Conservation (phyloP, 345 rosid genomes). For the Nephelium lappaceum region DNA sequence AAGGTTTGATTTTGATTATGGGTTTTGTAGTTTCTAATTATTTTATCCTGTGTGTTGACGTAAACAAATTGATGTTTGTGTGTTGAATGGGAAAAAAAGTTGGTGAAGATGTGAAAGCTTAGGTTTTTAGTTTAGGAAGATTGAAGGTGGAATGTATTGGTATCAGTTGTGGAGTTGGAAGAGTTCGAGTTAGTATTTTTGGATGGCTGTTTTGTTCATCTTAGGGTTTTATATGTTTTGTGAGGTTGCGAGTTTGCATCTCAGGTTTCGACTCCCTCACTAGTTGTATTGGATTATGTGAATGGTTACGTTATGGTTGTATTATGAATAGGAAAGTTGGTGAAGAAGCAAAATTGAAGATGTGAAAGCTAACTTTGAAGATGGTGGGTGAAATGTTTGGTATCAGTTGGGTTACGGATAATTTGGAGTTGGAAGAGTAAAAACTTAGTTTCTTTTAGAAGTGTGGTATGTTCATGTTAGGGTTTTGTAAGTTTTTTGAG, state of each 20-base stretch:
- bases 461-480: background rate
- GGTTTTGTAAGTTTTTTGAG: background rate
- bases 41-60: background rate
- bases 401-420: background rate
- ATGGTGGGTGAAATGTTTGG: background rate
- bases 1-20: background rate
- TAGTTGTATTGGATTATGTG: background rate
- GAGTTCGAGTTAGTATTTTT: constrained; percentile 2
- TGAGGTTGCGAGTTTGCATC: background rate
- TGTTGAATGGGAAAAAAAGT: background rate
- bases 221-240: background rate
- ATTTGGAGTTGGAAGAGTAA: background rate
- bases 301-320: background rate
- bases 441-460: constrained; percentile 1
- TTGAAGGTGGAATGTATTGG: background rate
- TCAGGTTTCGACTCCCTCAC: background rate
- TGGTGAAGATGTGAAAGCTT: background rate
- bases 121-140: background rate
- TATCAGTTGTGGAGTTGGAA: background rate
- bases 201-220: background rate
- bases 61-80: background rate
- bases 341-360: background rate
- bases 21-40: background rate
- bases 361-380: background rate
- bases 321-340: background rate